Evolutionary conservation across 495 filamentous ascomycete species (phyloP), one percentile per base, ranked within the genome.

Genomic region (Xylaria sp.): DNA sequence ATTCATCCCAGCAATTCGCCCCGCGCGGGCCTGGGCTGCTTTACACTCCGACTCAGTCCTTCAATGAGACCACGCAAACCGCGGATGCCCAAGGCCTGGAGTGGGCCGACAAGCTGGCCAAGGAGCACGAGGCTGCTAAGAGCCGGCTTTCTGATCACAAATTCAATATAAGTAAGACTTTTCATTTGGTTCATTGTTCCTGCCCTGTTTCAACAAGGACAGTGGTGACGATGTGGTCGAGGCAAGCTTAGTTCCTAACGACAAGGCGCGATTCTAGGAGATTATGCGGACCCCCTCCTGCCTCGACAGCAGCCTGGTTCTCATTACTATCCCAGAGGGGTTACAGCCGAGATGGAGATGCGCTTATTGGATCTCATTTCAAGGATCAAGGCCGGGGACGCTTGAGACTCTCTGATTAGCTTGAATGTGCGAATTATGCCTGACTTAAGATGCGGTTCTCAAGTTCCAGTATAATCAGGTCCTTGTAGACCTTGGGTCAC

Each of bases 71-170:
- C 68, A 0, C 53, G 33, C 69, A 72, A 76, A 74, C 73, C 7
- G 68, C 71, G 26, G 73, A 76, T 58, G 69, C 73, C 31, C 63
- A 75, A 24, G 70, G 71, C 70, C 17, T 74, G 73, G 74, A 69
- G 31, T 73, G 76, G 61, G 72, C 75, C 43, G 85, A 88, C 61
- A 79, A 81, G 63, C 83, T 84, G 17, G 82, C 87, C 9, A 86
- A 85, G 74, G 92, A 93, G 55, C 89, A 86, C 67, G 80, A 83
- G 35, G 33, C 52, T 17, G 66, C 72, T 24, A 82, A 79, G 58
- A 50, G 68, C 17, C 73, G 78, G 17, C 77, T 85, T 17, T 63
- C 73, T 3, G 82, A 85, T 72, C 78, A 77, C 59, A 78, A 76
- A 40, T 86, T 85, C 65, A 81, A 77, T 33, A 75, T 78, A 12